Percentiles rank a stretch among this genome's conserved stretches.
phyloP scores from a whole-genome alignment of 139 green algal genomes.

The Chlamydomonas sp. region DNA sequence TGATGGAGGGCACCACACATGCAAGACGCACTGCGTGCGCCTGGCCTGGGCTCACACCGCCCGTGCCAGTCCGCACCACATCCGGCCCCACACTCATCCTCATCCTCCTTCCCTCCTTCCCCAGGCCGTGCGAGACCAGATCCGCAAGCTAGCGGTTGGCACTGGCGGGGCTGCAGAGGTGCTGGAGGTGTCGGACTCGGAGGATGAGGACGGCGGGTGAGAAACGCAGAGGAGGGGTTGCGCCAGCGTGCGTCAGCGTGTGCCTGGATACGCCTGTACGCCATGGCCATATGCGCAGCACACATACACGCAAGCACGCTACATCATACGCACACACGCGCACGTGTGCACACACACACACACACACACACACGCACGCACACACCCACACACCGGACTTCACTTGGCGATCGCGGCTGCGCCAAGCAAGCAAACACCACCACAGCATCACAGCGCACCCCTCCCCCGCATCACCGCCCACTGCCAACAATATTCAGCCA shows the following conservation, averaged over 20 bases:
- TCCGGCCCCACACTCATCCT: too few species aligned
- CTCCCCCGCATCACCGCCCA: too few species aligned
- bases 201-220: constrained; percentile 40
- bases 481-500: too few species aligned
- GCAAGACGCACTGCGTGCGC: background rate
- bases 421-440: background rate
- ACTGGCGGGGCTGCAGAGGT: background rate
- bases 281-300: too few species aligned
- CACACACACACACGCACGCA: constrained; percentile 7
- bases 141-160: constrained; percentile 46
- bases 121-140: constrained; percentile 54
- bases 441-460: too few species aligned
- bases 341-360: constrained; percentile 11
- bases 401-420: background rate
- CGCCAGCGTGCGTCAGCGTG: background rate
- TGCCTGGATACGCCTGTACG: too few species aligned
- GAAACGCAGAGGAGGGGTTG: background rate
- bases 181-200: constrained; percentile 52
- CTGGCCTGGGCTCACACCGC: too few species aligned
- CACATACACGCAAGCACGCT: background rate
- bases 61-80: too few species aligned
- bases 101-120: background rate
- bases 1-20: background rate
- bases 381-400: background rate
- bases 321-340: constrained; percentile 12